Conservation (phyloP, 257 asterid genomes). For the Asclepias syriaca region DNA sequence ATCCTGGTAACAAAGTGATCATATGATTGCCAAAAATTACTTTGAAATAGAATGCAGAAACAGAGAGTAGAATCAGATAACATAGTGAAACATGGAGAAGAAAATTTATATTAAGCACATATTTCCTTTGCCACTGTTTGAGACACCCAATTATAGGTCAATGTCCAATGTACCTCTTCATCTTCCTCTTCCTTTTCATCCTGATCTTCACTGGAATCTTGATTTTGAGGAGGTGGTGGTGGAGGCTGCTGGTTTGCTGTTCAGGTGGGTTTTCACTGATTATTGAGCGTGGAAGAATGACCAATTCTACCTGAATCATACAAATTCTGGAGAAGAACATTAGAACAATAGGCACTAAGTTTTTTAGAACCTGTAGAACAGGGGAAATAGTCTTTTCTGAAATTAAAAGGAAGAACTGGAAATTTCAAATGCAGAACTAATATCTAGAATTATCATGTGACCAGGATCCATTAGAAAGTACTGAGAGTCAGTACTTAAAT, state of each 20-base stretch:
- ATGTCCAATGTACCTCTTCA: neutral
- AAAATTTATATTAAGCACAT: neutral
- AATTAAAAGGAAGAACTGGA: neutral
- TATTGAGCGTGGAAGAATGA: constrained; percentile 76
- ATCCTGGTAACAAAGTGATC: constrained; percentile 42
- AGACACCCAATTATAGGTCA: neutral
- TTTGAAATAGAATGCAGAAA: neutral
- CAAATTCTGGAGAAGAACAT: constrained; percentile 7
- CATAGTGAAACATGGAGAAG: neutral
- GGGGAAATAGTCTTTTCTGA: neutral
- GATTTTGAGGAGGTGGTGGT: constrained; percentile 82
- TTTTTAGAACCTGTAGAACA: neutral
- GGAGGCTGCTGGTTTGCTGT: constrained; percentile 54
- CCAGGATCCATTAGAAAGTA: neutral
- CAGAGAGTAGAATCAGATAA: neutral
- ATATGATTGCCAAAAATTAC: neutral
- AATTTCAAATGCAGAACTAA: neutral
- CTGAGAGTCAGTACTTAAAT: neutral
- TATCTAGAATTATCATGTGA: neutral
- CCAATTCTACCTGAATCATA: constrained; percentile 66
- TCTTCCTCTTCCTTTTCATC: constrained; percentile 70
- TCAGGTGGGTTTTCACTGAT: constrained; percentile 68
- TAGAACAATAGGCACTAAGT: neutral
- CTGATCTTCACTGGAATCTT: constrained; percentile 70
- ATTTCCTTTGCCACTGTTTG: neutral